Conservation (phyloP, 306 rosid genomes). For the Dryas drummondii region DNA sequence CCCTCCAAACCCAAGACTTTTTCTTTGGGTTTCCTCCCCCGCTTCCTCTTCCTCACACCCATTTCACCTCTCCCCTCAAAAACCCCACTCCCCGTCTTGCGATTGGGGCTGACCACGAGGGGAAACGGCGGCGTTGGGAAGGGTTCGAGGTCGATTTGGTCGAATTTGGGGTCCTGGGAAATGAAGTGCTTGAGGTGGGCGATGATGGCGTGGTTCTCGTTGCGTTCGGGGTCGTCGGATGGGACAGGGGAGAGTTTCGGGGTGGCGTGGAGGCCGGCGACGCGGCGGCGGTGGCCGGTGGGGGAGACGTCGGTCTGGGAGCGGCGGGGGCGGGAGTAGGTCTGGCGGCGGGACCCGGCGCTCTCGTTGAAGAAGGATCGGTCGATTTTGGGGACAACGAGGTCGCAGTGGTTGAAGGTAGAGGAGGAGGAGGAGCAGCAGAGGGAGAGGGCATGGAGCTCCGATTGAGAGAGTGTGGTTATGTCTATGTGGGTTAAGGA, state of each 20-base stretch:
- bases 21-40: slow-evolving; percentile 77
- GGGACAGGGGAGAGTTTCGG: slow-evolving; percentile 39
- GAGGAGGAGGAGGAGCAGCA: slow-evolving; percentile 38
- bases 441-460: slow-evolving; percentile 66
- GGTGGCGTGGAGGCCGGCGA: slow-evolving; percentile 48
- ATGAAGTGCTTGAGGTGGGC: slow-evolving; percentile 57
- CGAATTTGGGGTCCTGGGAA: slow-evolving; percentile 66
- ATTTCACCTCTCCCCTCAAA: slow-evolving; percentile 8
- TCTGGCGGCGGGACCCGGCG: slow-evolving; percentile 80
- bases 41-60: slow-evolving; percentile 55
- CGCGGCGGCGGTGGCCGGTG: slow-evolving; percentile 57
- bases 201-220: slow-evolving; percentile 54
- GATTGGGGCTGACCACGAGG: not conserved
- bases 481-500: slow-evolving; percentile 45
- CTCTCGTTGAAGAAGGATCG: slow-evolving; percentile 71
- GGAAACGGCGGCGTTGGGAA: not conserved
- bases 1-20: slow-evolving; percentile 40
- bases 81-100: not conserved
- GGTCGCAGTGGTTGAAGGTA: slow-evolving; percentile 29
- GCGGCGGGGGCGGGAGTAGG: slow-evolving; percentile 55
- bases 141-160: slow-evolving; percentile 45
- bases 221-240: slow-evolving; percentile 44
- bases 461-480: slow-evolving; percentile 64
- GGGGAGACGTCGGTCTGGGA: slow-evolving; percentile 35
- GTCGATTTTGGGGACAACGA: slow-evolving; percentile 61